Base-by-base conservation (phyloP, 805 yeast species). In the Candida incommunis region DNA sequence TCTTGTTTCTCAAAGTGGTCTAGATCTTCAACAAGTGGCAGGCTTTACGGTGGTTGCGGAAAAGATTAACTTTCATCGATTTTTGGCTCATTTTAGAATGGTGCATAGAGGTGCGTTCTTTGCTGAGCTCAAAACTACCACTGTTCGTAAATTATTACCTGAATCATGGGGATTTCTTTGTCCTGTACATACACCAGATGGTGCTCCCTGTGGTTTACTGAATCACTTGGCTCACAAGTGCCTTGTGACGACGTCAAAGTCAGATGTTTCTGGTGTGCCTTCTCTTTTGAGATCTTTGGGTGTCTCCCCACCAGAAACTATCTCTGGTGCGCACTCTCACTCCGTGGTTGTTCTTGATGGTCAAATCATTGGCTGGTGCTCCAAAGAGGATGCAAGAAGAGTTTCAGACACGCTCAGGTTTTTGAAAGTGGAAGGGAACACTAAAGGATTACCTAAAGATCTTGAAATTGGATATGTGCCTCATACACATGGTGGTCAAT, bases 131-230 rank as follows among this genome's bases (percentile, higher is more conserved):
- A 92, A 92, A 63, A 92, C 98, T 37, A 92, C 98, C 22, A 82
- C 97, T 1, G 98, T 92, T 42, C 79, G 98, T 70, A 92, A 92
- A 64, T 70, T 92, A 56, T 73, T 92, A 47, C 98, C 98, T 1
- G 98, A 92, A 64, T 84, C 96, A 1, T 92, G 98, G 98, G 98
- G 98, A 2, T 92, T 92, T 75, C 67, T 92, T 55, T 92, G 98
- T 68, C 98, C 98, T 11, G 98, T 92, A 22, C 98, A 92, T 65
- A 92, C 98, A 13, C 98, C 98, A 3, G 98, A 92, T 81, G 98
- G 98, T 56, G 83, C 97, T 43, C 98, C 98, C 20, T 92, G 98
- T 78, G 98, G 98, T 70, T 72, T 92, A 62, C 70, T 92, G 58
- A 92, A 92, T 67, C 98, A 92, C 72, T 79, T 92, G 68, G 82